phyloP scores from a whole-genome alignment of 495 filamentous ascomycete species.

The Talaromyces adpressus region DNA sequence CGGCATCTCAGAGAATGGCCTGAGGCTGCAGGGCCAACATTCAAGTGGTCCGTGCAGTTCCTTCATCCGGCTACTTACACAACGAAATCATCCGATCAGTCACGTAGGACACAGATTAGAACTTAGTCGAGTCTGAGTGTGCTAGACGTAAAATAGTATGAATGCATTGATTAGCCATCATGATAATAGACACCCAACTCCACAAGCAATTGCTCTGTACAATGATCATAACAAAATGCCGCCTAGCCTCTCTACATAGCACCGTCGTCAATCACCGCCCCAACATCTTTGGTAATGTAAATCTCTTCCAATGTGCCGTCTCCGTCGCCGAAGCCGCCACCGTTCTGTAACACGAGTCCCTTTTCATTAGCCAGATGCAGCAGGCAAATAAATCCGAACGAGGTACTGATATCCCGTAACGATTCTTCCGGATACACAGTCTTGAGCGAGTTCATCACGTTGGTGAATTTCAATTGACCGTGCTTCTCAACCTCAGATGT shows the following conservation, averaged over 20 bases:
- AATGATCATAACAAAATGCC: background rate
- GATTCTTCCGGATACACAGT: conserved; percentile 73
- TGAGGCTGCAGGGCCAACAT: background rate
- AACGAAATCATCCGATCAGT: no score
- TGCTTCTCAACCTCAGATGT: conserved; percentile 19
- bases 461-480: conserved; percentile 69
- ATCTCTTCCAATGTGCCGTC: conserved; percentile 35
- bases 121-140: no score
- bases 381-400: conserved; percentile 94
- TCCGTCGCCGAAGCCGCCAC: conserved; percentile 26
- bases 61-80: background rate
- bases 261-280: conserved; percentile 35
- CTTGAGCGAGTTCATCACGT: conserved; percentile 83
- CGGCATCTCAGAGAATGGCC: background rate
- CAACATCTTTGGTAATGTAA: conserved; percentile 31
- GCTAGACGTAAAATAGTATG: background rate
- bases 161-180: background rate
- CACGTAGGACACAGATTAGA: no score
- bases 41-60: background rate
- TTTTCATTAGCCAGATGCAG: conserved; percentile 97
- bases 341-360: conserved; percentile 61
- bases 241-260: conserved; percentile 18
- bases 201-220: conserved; percentile 2
- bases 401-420: conserved; percentile 93
- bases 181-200: background rate